Conservation (phyloP, 2,329 filamentous ascomycete species). For the Aspergillus piperis region DNA sequence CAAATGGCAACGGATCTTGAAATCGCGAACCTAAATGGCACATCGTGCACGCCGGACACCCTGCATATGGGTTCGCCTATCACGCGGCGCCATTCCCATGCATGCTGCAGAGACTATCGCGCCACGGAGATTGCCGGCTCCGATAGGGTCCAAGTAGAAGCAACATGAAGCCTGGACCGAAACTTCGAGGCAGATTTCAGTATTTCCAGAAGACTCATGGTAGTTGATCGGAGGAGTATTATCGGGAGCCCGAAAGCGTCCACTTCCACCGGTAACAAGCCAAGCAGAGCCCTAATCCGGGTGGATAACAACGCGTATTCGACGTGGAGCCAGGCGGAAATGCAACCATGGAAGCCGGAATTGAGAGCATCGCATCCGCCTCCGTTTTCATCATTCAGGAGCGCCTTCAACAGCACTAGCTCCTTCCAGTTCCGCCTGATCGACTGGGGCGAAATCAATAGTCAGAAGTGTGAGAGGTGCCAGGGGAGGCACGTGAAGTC, state of each 20-base stretch:
- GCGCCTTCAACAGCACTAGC: not conserved
- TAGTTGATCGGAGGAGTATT: too few species aligned
- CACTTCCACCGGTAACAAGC: too few species aligned
- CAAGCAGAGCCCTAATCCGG: too few species aligned
- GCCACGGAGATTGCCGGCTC: not conserved
- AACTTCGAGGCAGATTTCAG: not conserved
- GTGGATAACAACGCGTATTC: too few species aligned
- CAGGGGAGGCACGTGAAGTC: not conserved
- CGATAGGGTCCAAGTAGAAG: not conserved
- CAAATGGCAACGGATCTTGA: not conserved
- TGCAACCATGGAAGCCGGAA: too few species aligned
- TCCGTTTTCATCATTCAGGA: too few species aligned
- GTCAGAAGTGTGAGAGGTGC: not conserved
- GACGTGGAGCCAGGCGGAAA: too few species aligned
- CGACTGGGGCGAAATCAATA: not conserved
- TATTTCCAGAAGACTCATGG: not conserved
- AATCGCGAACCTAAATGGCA: not conserved
- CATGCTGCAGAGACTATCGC: not conserved
- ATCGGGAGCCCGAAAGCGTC: too few species aligned
- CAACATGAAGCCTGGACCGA: not conserved
- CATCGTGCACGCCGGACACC: not conserved
- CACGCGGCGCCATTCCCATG: not conserved
- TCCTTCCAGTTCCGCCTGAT: not conserved
- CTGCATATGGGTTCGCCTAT: not conserved
- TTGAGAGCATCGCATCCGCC: too few species aligned